Conservation (phyloP, 2,329 filamentous ascomycete species). For the Thelonectria blattea region DNA sequence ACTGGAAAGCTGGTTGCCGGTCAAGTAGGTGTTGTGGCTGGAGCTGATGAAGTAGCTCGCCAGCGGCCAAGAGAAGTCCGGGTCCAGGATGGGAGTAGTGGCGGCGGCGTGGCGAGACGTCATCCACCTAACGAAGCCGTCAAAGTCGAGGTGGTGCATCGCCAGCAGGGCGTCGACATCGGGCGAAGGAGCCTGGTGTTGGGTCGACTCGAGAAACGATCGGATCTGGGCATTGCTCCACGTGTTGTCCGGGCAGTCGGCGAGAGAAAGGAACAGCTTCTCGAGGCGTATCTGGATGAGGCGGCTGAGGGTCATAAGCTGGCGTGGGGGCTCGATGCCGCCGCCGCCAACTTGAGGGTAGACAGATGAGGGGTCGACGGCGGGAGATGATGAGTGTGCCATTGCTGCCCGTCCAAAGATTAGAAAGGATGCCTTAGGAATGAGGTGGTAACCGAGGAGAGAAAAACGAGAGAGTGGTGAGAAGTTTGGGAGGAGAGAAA, state of each 20-base stretch:
- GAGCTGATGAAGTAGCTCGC: constrained; percentile 94
- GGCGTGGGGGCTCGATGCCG: constrained; percentile 49
- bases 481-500: not conserved
- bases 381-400: constrained; percentile 20
- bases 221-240: constrained; percentile 55
- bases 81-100: constrained; percentile 46
- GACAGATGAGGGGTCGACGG: constrained; percentile 32
- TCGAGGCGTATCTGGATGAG: constrained; percentile 51
- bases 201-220: constrained; percentile 54
- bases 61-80: constrained; percentile 75
- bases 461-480: not conserved
- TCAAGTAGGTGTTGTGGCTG: constrained; percentile 93
- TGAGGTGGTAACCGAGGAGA: not conserved
- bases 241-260: constrained; percentile 44
- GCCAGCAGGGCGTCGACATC: constrained; percentile 37
- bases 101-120: constrained; percentile 54
- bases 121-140: constrained; percentile 62
- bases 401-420: constrained; percentile 14
- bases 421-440: not conserved
- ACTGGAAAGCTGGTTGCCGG: constrained; percentile 86
- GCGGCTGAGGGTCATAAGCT: constrained; percentile 50
- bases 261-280: constrained; percentile 54
- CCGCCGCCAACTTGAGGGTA: constrained; percentile 55
- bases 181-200: constrained; percentile 48
- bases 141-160: constrained; percentile 50